Conservation (phyloP, 192 early-diverging fungal genomes). For the Chytriomyces confervae region DNA sequence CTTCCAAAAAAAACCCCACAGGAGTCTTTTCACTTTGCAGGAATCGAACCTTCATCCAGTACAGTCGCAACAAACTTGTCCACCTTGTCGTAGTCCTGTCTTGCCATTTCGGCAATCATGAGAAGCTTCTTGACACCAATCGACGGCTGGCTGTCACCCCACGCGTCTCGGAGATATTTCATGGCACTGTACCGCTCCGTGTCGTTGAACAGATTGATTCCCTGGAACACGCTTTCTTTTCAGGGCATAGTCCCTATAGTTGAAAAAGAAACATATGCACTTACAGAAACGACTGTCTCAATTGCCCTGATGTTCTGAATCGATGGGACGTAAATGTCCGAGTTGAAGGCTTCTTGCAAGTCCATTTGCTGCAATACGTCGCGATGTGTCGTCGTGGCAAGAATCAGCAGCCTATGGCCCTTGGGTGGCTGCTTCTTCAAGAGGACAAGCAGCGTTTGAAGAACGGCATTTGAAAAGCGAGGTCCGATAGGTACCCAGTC, state of each 20-base stretch:
- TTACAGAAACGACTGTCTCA: conserved; percentile 70
- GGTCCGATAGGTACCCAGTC: conserved; percentile 96
- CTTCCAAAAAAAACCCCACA: too few species aligned
- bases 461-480: conserved; percentile 88
- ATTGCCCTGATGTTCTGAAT: conserved; percentile 73
- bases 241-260: background rate
- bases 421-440: conserved; percentile 91
- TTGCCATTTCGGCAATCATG: conserved; percentile 88
- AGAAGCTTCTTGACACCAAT: conserved; percentile 93
- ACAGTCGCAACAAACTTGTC: conserved; percentile 69
- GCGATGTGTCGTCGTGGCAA: conserved; percentile 86
- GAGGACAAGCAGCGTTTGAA: conserved; percentile 92
- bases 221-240: conserved; percentile 10
- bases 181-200: conserved; percentile 68
- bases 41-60: conserved; percentile 17
- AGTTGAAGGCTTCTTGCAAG: conserved; percentile 83
- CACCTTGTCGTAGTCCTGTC: conserved; percentile 82
- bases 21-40: background rate
- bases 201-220: conserved; percentile 72
- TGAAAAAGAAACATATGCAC: background rate
- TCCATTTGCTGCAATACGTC: conserved; percentile 87
- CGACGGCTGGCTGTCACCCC: conserved; percentile 64
- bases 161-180: conserved; percentile 54
- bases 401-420: conserved; percentile 75
- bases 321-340: conserved; percentile 80